Evolutionary conservation across 306 rosid genomes (phyloP), one percentile per base, ranked within the genome.

Genomic region (Quercus mongolica): DNA sequence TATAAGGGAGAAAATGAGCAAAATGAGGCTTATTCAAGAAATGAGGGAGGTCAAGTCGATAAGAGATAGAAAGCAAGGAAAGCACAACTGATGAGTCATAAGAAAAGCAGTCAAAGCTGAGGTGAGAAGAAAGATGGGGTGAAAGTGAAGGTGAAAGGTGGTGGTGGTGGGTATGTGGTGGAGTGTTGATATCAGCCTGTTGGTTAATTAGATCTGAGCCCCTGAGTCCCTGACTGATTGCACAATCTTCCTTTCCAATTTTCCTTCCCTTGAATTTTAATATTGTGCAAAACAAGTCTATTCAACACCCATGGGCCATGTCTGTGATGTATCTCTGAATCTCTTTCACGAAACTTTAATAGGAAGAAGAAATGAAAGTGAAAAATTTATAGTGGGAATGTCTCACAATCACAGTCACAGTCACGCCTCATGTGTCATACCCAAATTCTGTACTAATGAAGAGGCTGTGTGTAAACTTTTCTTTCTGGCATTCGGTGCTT

Each of bases 191-290:
- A 74, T 89, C 92, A 78, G 46, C 74, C 57, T 56, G 79, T 65
- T 44, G 86, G 86, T 31, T 75, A 79, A 71, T 83, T 69, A 81
- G 97, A 90, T 91, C 94, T 85, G 75, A 46, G 61, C 15, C 54
- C 5, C 52, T 85, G 75, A 46, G 61, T 12, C 54, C 5, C 52
- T 46, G 62, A 71, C 49, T 31, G 74, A 44, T 28, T 52, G 30
- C 56, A 41, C 13, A 74, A 8, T 41, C 46, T 41, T 8, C 46
- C 46, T 41, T 8, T 41, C 46, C 46, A 30, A 46, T 33, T 73
- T 72, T 80, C 74, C 59, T 49, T 72, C 63, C 78, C 74, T 78
- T 81, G 58, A 49, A 59, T 65, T 69, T 57, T 81, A 84, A 46
- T 77, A 69, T 67, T 62, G 56, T 79, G 35, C 75, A 56, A 38